These are phyloP conservation scores for Francoa sonchifolia DNA, from an alignment of 441 rosid genomes.

Conservation along the genomic window DNA sequence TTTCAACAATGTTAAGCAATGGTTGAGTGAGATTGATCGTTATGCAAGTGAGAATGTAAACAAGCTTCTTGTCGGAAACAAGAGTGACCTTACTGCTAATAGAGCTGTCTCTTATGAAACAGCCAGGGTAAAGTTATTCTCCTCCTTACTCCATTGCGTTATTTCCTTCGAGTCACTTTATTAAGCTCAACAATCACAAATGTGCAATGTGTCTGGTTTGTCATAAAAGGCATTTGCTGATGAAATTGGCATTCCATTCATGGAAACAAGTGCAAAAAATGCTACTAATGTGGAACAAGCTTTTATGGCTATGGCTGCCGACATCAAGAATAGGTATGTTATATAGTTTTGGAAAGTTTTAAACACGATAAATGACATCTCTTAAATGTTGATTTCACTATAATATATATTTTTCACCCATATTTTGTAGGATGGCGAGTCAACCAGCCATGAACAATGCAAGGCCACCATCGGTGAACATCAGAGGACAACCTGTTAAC, in stretches of 20 bases:
- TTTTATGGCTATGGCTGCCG: constrained; percentile 77
- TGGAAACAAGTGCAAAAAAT: constrained; percentile 69
- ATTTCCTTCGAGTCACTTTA: too few species aligned
- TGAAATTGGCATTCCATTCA: constrained; percentile 69
- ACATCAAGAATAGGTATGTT: constrained; percentile 31
- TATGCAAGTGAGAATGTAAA: constrained; percentile 75
- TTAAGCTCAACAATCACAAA: too few species aligned
- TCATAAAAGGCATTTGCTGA: constrained; percentile 56
- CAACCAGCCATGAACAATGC: constrained; percentile 48
- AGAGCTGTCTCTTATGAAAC: constrained; percentile 65
- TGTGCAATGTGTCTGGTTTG: too few species aligned
- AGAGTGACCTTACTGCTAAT: constrained; percentile 62
- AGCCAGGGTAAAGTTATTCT: constrained; percentile 35
- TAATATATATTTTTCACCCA: too few species aligned
- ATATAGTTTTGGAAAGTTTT: too few species aligned
- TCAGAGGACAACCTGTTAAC: constrained; percentile 53
- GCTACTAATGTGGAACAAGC: constrained; percentile 70
- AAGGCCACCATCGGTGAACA: constrained; percentile 50
- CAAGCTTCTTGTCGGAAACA: constrained; percentile 79
- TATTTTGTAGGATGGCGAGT: constrained; percentile 53
- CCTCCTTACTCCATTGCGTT: neutral
- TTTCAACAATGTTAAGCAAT: constrained; percentile 75
- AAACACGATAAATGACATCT: too few species aligned
- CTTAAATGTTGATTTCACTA: too few species aligned
- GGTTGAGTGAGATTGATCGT: constrained; percentile 77